Evolutionary conservation across 805 yeast genomes (phyloP), one percentile per base, ranked within the genome.

Genomic region (Debaryomyces castellii): DNA sequence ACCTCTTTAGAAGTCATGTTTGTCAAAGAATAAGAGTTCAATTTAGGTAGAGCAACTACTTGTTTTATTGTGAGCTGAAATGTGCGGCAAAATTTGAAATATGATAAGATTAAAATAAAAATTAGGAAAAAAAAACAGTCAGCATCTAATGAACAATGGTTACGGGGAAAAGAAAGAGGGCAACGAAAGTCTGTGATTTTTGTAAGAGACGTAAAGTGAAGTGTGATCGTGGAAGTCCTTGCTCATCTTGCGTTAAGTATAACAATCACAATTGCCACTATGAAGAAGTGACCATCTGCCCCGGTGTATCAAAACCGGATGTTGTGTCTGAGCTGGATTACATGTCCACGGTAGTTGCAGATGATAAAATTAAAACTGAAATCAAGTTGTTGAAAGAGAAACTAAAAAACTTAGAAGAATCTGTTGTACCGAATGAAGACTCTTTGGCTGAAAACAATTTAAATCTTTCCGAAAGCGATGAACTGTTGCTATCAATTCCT

Each of bases 201-300:
- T 70, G 76, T 52, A 63, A 63, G 47, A 53, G 53, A 39, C 51
- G 74, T 28, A 70, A 70, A 47, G 69, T 68, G 38, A 66, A 60
- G 40, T 70, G 76, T 55, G 72, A 70, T 50, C 54, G 64, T 25
- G 63, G 61, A 8, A 51, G 56, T 38, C 74, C 74, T 2, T 70
- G 76, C 43, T 55, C 64, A 18, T 51, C 69, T 10, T 70, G 76
- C 50, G 46, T 60, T 14, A 64, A 58, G 40, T 63, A 64, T 41
- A 51, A 54, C 4, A 59, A 59, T 21, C 48, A 57, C 1, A 47
- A 47, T 6, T 77, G 81, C 35, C 45, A 33, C 14, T 50, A 47
- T 40, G 33, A 23, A 9, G 43, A 33, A 20, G n/a, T 28, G 7
- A 22, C 38, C 14, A 30, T 30, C 10, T n/a, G n/a, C n/a, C n/a